phyloP scores from a whole-genome alignment of 2,329 filamentous ascomycete species.

The Botrytis hyacinthi region DNA sequence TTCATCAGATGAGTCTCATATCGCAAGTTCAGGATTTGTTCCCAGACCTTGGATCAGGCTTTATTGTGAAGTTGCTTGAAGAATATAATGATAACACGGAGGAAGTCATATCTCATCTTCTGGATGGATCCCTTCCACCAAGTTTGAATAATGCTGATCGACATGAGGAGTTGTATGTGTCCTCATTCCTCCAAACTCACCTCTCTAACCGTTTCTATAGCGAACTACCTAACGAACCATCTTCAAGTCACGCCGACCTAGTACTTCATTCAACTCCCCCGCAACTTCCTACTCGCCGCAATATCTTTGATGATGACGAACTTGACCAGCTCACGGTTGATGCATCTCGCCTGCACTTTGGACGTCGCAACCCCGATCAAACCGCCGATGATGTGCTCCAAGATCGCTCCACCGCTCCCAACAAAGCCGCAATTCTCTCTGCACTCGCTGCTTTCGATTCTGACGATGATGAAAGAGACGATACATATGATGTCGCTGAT shows the following conservation, averaged over 20 bases:
- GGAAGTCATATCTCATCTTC: slow-evolving; percentile 74
- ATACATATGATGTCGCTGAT: slow-evolving; percentile 91
- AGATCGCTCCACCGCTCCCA: slow-evolving; percentile 62
- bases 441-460: slow-evolving; percentile 87
- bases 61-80: slow-evolving; percentile 75
- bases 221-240: slow-evolving; percentile 28
- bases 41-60: slow-evolving; percentile 79
- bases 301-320: slow-evolving; percentile 78
- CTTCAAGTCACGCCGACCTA: slow-evolving; percentile 43
- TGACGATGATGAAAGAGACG: slow-evolving; percentile 94
- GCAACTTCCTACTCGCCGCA: slow-evolving; percentile 59
- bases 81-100: slow-evolving; percentile 77
- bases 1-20: slow-evolving; percentile 81
- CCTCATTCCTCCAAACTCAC: not conserved
- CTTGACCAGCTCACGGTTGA: slow-evolving; percentile 69
- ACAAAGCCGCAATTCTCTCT: slow-evolving; percentile 83
- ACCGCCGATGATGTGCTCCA: slow-evolving; percentile 72
- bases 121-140: slow-evolving; percentile 72
- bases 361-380: slow-evolving; percentile 61
- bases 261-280: slow-evolving; percentile 60
- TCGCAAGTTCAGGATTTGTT: slow-evolving; percentile 93
- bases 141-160: slow-evolving; percentile 65
- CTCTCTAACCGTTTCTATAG: slow-evolving; percentile 25
- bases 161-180: slow-evolving; percentile 50
- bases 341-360: slow-evolving; percentile 70